Evolutionary conservation across 192 early-diverging fungal genomes (phyloP), one percentile per base, ranked within the genome.

Genomic region (Backusella luteola): DNA sequence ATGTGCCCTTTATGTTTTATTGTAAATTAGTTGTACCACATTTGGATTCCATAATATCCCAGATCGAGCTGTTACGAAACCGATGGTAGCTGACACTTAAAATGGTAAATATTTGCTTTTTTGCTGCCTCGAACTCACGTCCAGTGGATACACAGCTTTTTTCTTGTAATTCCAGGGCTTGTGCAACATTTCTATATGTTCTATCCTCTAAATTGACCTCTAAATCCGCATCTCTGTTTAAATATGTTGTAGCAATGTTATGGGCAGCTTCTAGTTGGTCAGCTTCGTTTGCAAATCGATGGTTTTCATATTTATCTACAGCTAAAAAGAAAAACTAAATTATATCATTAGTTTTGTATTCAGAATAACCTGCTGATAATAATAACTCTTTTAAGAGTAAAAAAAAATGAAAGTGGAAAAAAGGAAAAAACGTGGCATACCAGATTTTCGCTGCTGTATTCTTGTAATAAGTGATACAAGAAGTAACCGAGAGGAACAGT

Each of bases 401-500:
- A 11, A 2, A 59, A 59, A 23, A 17, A 59, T 2, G 53, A 59
- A 59, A 63, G 12, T 3, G 56, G 3, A 26, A 59, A 59, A 59
- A 26, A 23, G 21, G 26, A 29, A 63, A 63, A 63, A 63, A 63
- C 56, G 56, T 63, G 56, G 56, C 56, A 63, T 71, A 71, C 70
- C 44, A 71, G 15, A 71, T 71, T 71, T 49, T 71, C 70, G 15
- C 70, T 71, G 29, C 70, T 71, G 42, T 71, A 71, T 49, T 71
- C 70, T 29, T 71, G 35, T 71, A 71, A 34, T 6, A 71, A 71
- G 41, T 71, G 70, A 46, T 71, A 71, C 26, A 71, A 19, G 21
- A 71, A 71, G 23, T 71, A 71, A 32, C 70, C 70, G 17, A 71
- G 42, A 29, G 70, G 70, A 32, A 39, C 70, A 32, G 41, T 49